Conservation (phyloP, 768 basidiomycete genomes). For the Lactarius vividus region DNA sequence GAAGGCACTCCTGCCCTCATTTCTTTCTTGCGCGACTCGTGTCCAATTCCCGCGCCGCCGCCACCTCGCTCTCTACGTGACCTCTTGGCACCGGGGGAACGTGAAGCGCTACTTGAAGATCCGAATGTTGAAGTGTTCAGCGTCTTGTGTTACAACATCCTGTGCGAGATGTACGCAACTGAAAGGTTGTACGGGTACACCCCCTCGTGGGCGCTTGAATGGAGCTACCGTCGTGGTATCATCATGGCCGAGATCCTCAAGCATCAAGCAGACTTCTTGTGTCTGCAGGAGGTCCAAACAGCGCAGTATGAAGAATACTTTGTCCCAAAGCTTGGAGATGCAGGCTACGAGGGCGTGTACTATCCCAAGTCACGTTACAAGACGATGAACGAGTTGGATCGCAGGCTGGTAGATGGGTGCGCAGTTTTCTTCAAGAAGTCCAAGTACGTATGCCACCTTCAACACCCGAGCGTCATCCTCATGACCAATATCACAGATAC, state of each 20-base stretch:
- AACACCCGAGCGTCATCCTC: background rate
- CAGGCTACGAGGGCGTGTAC: conserved; percentile 88
- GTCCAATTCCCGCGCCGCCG: conserved; percentile 76
- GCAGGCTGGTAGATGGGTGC: conserved; percentile 90
- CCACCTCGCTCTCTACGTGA: conserved; percentile 78
- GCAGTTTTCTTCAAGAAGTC: conserved; percentile 91
- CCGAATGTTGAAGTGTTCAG: conserved; percentile 72
- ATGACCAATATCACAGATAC: conserved; percentile 52
- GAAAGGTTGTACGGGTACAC: conserved; percentile 92
- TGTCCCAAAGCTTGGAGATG: conserved; percentile 60
- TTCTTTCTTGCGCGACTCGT: conserved; percentile 89
- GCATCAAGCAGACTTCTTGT: conserved; percentile 85
- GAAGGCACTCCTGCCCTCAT: conserved; percentile 92
- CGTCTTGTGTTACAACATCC: conserved; percentile 88
- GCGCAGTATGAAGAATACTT: conserved; percentile 93
- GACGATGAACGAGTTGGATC: conserved; percentile 87
- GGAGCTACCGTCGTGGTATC: conserved; percentile 89
- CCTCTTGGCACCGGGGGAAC: conserved; percentile 55
- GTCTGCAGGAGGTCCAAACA: conserved; percentile 93
- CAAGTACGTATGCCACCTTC: conserved; percentile 56
- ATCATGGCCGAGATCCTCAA: conserved; percentile 82
- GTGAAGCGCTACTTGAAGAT: conserved; percentile 58
- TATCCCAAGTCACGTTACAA: conserved; percentile 91
- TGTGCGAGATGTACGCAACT: conserved; percentile 89
- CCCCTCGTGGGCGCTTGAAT: conserved; percentile 92